These are phyloP conservation scores for Phytophthora hibernalis DNA, from an alignment of 352 stramenopile species.

Conservation along the genomic window DNA sequence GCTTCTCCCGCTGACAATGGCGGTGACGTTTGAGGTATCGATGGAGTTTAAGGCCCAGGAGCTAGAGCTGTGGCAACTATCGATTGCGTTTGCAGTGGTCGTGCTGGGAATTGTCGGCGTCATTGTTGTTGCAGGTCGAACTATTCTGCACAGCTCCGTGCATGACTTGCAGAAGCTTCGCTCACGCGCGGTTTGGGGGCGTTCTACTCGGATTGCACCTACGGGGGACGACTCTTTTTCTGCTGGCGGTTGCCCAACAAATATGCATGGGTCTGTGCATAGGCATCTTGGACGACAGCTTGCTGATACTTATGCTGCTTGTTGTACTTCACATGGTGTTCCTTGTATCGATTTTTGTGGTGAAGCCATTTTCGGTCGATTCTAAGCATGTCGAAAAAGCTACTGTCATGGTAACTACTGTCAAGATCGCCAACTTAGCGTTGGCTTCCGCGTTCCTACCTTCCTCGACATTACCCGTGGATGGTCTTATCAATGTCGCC, in stretches of 20 bases:
- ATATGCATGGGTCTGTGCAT: constrained; percentile 53
- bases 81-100: constrained; percentile 44
- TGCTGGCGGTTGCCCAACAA: constrained; percentile 50
- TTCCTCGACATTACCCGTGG: constrained; percentile 33
- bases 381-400: constrained; percentile 24
- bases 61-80: constrained; percentile 19
- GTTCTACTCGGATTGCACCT: constrained; percentile 58
- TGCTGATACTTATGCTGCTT: constrained; percentile 48
- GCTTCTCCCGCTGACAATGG: constrained; percentile 56
- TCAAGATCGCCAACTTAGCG: constrained; percentile 59
- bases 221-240: constrained; percentile 55
- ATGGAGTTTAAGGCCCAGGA: constrained; percentile 54
- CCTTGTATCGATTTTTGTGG: constrained; percentile 38
- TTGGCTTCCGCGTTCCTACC: constrained; percentile 59
- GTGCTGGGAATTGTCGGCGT: constrained; percentile 36
- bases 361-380: constrained; percentile 33
- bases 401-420: constrained; percentile 35
- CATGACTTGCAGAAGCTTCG: constrained; percentile 43
- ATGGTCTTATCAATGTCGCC: constrained; percentile 33
- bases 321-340: constrained; percentile 55
- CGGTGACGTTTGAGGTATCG: constrained; percentile 57
- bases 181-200: constrained; percentile 50
- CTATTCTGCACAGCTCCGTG: constrained; percentile 44
- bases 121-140: constrained; percentile 40
- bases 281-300: constrained; percentile 47